phyloP scores from a whole-genome alignment of 2,329 filamentous ascomycete genomes.

The Claviceps pusilla region DNA sequence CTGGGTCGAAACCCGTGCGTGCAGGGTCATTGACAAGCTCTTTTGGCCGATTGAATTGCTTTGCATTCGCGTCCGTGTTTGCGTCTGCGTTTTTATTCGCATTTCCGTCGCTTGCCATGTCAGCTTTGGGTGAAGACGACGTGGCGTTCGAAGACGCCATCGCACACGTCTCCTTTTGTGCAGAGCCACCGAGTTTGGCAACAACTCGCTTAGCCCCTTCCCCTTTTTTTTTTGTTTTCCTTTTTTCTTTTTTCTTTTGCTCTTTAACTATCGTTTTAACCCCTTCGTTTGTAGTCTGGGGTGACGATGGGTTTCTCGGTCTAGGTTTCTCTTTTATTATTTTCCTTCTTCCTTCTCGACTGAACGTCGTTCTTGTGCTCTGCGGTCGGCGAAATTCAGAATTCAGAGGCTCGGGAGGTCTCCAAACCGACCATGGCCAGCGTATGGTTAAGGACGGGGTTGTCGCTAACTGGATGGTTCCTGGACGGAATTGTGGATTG shows the following conservation, averaged over 20 bases:
- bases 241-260: not conserved
- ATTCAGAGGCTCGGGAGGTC: not conserved
- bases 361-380: too few species aligned
- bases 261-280: not conserved
- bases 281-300: not conserved
- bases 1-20: conserved; percentile 48
- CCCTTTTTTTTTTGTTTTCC: not conserved
- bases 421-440: not conserved
- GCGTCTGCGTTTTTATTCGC: not conserved
- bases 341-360: not conserved
- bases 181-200: not conserved
- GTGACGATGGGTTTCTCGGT: not conserved
- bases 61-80: not conserved
- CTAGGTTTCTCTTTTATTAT: not conserved
- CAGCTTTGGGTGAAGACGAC: conserved; percentile 6
- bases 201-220: not conserved
- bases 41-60: conserved; percentile 8
- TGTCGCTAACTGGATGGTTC: conserved; percentile 2
- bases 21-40: conserved; percentile 42
- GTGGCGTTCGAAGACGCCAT: conserved; percentile 5
- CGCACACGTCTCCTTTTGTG: not conserved
- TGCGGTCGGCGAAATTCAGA: not conserved
- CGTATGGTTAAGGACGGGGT: not conserved
- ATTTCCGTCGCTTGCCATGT: not conserved
- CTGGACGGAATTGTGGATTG: not conserved